Conservation (phyloP, 2,329 filamentous ascomycete species). For the Sporothrix variecibatus region DNA sequence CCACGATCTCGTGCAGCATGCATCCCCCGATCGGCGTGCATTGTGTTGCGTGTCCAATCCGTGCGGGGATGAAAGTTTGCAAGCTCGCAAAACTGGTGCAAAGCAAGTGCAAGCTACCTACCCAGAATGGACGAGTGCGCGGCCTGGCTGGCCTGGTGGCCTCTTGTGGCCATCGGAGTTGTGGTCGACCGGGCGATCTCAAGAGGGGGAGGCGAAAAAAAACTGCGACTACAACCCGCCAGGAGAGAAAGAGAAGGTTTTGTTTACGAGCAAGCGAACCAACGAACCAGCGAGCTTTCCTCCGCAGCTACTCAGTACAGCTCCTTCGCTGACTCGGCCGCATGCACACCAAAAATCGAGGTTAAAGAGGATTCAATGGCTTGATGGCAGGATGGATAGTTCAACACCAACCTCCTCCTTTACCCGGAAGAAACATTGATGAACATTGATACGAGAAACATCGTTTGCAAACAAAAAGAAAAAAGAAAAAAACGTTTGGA, state of each 20-base stretch:
- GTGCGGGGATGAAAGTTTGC: not conserved
- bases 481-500: not conserved
- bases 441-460: not conserved
- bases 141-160: not conserved
- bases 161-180: not conserved
- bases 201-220: slow-evolving; percentile 9
- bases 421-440: not conserved
- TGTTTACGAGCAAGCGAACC: not conserved
- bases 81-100: not conserved
- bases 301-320: not conserved
- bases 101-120: not conserved
- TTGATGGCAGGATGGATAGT: not conserved
- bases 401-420: not conserved
- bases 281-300: not conserved
- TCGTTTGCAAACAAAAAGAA: not conserved
- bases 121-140: not conserved
- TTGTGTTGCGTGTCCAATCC: not conserved
- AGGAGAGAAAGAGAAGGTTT: not conserved
- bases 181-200: not conserved
- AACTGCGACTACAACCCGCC: too few relatives aligned
- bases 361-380: not conserved
- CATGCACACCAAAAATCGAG: not conserved
- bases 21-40: not conserved
- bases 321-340: slow-evolving; percentile 2
- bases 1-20: slow-evolving; percentile 6